Base-by-base conservation (phyloP, 345 rosid genomes). In the Noccaea bulbosa region DNA sequence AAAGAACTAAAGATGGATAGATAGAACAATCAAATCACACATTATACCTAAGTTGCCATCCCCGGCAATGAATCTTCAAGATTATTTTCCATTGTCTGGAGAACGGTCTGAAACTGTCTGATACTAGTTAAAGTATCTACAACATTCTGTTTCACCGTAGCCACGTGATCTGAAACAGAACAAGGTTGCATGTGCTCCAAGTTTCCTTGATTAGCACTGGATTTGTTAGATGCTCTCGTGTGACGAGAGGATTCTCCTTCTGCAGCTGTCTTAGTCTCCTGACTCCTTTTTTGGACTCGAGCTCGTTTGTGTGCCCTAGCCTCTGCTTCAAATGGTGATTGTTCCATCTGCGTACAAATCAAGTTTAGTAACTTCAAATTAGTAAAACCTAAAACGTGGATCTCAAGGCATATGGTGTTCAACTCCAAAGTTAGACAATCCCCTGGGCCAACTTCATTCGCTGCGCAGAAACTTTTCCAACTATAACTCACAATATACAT, bases 381-480 rank as follows among this genome's bases (percentile, higher is more conserved):
- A 34, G 4, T 3, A 70, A 70, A 51, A 17, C 68, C 68, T 8
- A 16, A 30, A 70, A 16, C 52, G 11, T 32, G 41, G 8, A 33
- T 0, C 0, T 11, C 16, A 50, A 70, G 60, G 3, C 8, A 61
- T 27, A 7, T 11, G 50, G 22, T 2, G 2, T 30, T 40, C 43
- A 32, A 60, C 44, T 70, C 61, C 35, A 70, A 41, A 61, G 22
- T 70, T 2, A 61, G 11, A 50, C 61, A 61, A 8, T 70, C 67
- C 3, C 44, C 43, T 12, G 38, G 46, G 0, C 45, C 4, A 17
- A 62, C 45, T 17, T 7, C 53, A 51, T 71, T 62, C 6, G 51
- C 12, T 4, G 8, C 30, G 34, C 75, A 71, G 17, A 51, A 71
- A 34, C 7, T 6, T 62, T 40, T 71, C 75, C 62, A 71, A 33